Evolutionary conservation across 192 early-diverging fungal species (phyloP).

Genomic region (Umbelopsis vinacea): DNA sequence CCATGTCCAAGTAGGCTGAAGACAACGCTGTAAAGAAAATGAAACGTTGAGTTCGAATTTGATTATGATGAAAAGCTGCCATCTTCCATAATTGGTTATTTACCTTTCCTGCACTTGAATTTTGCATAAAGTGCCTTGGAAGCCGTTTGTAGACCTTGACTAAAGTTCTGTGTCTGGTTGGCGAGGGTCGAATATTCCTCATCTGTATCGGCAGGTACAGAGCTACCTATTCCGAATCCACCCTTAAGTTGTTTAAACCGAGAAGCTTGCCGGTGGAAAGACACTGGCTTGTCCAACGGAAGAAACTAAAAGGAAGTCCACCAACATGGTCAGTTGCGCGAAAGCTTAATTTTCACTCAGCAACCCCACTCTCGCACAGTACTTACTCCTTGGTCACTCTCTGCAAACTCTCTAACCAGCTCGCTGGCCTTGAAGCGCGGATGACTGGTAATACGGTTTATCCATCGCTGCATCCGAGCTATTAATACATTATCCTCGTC

Average conservation of each 20-base stretch:
- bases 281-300: neutral
- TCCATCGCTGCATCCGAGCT: slow-evolving; percentile 6
- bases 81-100: neutral
- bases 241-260: slow-evolving; percentile 4
- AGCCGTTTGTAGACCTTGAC: slow-evolving; percentile 1
- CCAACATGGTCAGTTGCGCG: neutral
- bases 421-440: slow-evolving; percentile 6
- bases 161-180: slow-evolving; percentile 7
- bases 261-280: slow-evolving; percentile 3
- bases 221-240: neutral
- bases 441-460: neutral
- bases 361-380: neutral
- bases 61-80: neutral
- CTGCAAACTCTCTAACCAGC: slow-evolving; percentile 3
- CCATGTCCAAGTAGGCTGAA: neutral
- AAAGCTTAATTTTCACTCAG: neutral
- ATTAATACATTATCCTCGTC: slow-evolving; percentile 10
- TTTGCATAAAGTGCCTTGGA: slow-evolving; percentile 1
- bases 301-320: neutral
- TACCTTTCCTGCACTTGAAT: slow-evolving; percentile 16
- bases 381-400: slow-evolving; percentile 15
- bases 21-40: slow-evolving; percentile 1
- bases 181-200: neutral
- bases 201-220: neutral
- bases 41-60: neutral